These are phyloP conservation scores for Rhizopus microsporus DNA, from an alignment of 371 early-diverging fungal species.

Conservation along the genomic window DNA sequence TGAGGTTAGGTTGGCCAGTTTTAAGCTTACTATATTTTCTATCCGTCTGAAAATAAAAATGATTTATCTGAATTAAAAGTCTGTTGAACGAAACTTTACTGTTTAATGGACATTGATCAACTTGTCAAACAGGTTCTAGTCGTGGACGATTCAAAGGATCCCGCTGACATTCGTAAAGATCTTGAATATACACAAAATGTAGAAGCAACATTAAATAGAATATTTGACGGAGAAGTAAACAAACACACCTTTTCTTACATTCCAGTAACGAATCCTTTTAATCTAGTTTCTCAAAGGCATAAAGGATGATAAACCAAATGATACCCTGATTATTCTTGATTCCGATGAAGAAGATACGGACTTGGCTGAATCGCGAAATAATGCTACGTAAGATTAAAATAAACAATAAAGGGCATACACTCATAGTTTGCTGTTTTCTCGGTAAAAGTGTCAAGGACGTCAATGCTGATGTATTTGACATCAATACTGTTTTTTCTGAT, in stretches of 20 bases:
- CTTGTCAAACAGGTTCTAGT: constrained; percentile 34
- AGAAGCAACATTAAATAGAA: constrained; percentile 55
- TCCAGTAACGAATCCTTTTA: background rate
- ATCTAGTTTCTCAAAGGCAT: constrained; percentile 46
- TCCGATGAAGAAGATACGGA: constrained; percentile 22
- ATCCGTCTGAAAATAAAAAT: background rate
- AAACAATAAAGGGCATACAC: background rate
- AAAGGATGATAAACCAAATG: background rate
- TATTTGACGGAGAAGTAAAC: constrained; percentile 52
- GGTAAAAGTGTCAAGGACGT: background rate
- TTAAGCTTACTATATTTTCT: too few relatives aligned
- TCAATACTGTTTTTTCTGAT: background rate
- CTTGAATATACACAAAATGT: constrained; percentile 44
- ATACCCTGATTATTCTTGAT: constrained; percentile 19
- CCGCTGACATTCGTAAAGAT: constrained; percentile 44
- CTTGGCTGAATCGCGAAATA: background rate
- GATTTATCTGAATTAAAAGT: background rate
- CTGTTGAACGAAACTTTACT: too few relatives aligned
- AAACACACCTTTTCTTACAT: background rate
- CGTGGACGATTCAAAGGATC: constrained; percentile 22
- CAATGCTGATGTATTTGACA: background rate
- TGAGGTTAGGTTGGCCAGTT: too few relatives aligned
- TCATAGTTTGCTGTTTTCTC: background rate
- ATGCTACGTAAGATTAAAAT: too few relatives aligned
- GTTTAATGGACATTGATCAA: constrained; percentile 10